Evolutionary conservation across 2,329 filamentous ascomycete genomes (phyloP).

Genomic region (Cladosporium sp.): DNA sequence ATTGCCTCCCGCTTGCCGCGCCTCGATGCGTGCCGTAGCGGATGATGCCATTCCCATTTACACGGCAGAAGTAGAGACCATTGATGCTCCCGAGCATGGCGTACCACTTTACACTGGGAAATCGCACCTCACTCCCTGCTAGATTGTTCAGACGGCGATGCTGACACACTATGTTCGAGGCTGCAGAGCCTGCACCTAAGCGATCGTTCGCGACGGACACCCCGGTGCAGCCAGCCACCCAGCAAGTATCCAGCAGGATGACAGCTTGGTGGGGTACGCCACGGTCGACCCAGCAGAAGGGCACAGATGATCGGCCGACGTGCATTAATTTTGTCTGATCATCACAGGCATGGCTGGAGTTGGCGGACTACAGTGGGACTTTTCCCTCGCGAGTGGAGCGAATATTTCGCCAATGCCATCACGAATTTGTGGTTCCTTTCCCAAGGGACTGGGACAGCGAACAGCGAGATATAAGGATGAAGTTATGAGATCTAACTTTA

Average conservation of each 20-base stretch:
- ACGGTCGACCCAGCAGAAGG: not conserved
- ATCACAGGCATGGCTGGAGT: not conserved
- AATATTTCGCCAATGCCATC: not conserved
- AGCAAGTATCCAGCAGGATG: not conserved
- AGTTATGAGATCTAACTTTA: not conserved
- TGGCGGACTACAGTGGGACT: no score
- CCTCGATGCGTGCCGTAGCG: not conserved
- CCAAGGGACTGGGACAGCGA: not conserved
- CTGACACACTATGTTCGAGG: not conserved
- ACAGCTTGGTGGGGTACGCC: not conserved
- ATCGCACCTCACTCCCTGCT: not conserved
- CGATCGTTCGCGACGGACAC: not conserved
- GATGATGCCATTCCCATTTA: not conserved
- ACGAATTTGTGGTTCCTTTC: not conserved
- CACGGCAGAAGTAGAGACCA: not conserved
- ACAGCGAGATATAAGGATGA: not conserved
- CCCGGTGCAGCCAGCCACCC: not conserved
- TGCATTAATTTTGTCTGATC: not conserved
- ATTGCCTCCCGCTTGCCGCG: not conserved
- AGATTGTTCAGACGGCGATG: not conserved
- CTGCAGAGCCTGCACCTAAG: not conserved
- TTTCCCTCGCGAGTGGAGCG: not conserved
- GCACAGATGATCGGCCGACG: slow-evolving; percentile 1
- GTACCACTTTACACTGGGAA: not conserved
- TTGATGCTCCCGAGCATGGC: not conserved